phyloP scores from a whole-genome alignment of 2,329 filamentous ascomycete genomes.

The Neopestalotiopsis clavispora region DNA sequence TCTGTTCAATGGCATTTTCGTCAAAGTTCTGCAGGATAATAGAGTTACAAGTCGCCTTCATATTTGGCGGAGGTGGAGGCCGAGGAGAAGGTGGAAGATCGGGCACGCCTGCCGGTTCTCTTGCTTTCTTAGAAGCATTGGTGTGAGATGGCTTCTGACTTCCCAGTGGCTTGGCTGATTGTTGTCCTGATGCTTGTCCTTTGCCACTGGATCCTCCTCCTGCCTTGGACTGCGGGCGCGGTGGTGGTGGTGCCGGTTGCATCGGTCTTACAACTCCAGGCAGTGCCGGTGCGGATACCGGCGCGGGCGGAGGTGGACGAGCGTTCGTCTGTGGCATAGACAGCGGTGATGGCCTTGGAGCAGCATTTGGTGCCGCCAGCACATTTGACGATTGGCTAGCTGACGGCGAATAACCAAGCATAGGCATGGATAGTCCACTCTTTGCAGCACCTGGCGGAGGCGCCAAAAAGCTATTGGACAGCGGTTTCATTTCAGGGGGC shows the following conservation, averaged over 20 bases:
- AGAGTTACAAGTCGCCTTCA: conserved; percentile 61
- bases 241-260: conserved; percentile 18
- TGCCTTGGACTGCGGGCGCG: conserved; percentile 23
- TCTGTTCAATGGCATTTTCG: conserved; percentile 59
- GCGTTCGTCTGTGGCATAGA: conserved; percentile 38
- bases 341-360: conserved; percentile 41
- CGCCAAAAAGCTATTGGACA: conserved; percentile 36
- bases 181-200: conserved; percentile 19
- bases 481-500: conserved; percentile 33
- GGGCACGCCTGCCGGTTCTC: conserved; percentile 27
- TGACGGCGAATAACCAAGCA: conserved; percentile 39
- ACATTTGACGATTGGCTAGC: conserved; percentile 40
- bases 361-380: conserved; percentile 50
- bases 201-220: conserved; percentile 1
- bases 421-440: conserved; percentile 38
- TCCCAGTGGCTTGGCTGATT: conserved; percentile 23
- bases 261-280: conserved; percentile 18
- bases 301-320: conserved; percentile 23
- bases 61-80: conserved; percentile 42
- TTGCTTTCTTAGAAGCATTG: conserved; percentile 30
- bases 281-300: conserved; percentile 6
- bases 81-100: conserved; percentile 34
- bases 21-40: conserved; percentile 67
- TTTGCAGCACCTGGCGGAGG: conserved; percentile 35
- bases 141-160: conserved; percentile 27